A percentile compares a stretch with the other conserved stretches of the same genome.
Conservation (phyloP, 768 basidiomycete species). For the Mycena rosella region DNA sequence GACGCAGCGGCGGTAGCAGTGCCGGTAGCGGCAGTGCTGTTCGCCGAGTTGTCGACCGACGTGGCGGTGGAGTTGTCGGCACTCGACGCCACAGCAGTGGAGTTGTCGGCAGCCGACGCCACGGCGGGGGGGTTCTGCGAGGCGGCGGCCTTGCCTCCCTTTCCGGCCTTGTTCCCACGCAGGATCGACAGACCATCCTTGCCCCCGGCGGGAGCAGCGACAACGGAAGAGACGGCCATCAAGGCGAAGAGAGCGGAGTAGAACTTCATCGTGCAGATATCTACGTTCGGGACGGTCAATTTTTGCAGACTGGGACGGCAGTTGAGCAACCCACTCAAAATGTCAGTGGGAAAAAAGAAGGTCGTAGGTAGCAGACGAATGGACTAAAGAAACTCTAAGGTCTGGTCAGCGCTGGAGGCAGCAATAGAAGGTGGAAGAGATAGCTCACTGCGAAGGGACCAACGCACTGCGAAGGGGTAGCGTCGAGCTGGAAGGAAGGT, state of each 20-base stretch:
- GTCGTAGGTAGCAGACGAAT: slow-evolving; percentile 21
- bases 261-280: slow-evolving; percentile 34
- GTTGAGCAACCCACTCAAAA: slow-evolving; percentile 19
- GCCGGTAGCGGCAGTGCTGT: slow-evolving; percentile 6
- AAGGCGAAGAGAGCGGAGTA: slow-evolving; percentile 25
- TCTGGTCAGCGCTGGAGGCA: background rate
- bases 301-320: background rate
- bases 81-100: background rate
- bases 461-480: slow-evolving; percentile 34
- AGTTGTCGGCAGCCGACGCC: background rate
- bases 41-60: background rate
- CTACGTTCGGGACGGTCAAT: background rate
- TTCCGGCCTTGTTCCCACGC: background rate
- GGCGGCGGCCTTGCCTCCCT: no score
- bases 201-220: slow-evolving; percentile 6
- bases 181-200: background rate
- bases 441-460: slow-evolving; percentile 24
- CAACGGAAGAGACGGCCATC: slow-evolving; percentile 29
- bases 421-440: background rate
- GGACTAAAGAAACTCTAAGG: slow-evolving; percentile 6
- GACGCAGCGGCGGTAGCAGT: slow-evolving; percentile 17
- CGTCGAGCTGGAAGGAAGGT: slow-evolving; percentile 25
- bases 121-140: no score
- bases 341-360: slow-evolving; percentile 23
- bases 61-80: slow-evolving; percentile 13